A percentile compares a stretch with the other conserved stretches of the same genome.
Evolutionary conservation across 768 basidiomycete genomes (phyloP).

Genomic region (Leucocoprinus sp.): DNA sequence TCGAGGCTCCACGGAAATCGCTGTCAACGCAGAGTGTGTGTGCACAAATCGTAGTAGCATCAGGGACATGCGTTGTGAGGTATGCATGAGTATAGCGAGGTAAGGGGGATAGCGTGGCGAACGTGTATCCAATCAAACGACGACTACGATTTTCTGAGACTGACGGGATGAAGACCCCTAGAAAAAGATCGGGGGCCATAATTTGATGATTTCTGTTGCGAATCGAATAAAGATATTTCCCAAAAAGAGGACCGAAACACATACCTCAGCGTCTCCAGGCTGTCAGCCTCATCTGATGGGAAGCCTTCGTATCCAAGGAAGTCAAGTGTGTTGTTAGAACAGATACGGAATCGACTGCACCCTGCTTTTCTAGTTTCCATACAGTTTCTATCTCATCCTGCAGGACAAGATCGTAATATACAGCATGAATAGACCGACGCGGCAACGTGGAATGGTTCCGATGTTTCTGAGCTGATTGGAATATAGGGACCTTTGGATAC

Average conservation of each 20-base stretch:
- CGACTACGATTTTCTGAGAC: not conserved
- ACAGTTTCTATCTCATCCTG: constrained; percentile 1
- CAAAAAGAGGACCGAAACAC: too few species aligned
- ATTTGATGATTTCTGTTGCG: constrained; percentile 2
- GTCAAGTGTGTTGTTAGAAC: not conserved
- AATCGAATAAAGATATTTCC: too few species aligned
- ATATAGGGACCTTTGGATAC: too few species aligned
- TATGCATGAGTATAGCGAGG: constrained; percentile 3
- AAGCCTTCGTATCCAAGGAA: not conserved
- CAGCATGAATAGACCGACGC: not conserved
- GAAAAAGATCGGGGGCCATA: constrained; percentile 5
- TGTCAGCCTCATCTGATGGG: constrained; percentile 7
- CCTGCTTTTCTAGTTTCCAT: constrained; percentile 6
- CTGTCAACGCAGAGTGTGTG: constrained; percentile 4
- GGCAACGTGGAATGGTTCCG: not conserved
- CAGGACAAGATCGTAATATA: constrained; percentile 6
- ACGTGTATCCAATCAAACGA: constrained; percentile 1
- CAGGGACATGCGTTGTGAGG: not conserved
- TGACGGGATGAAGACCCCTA: constrained; percentile 2
- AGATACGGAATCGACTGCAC: not conserved
- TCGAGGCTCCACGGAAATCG: constrained; percentile 2
- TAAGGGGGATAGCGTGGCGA: constrained; percentile 2
- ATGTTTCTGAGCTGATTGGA: not conserved
- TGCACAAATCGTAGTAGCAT: not conserved
- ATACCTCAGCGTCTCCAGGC: constrained; percentile 1